Base-by-base conservation (phyloP, 2,329 filamentous ascomycete genomes). In the Penicillium sp. region DNA sequence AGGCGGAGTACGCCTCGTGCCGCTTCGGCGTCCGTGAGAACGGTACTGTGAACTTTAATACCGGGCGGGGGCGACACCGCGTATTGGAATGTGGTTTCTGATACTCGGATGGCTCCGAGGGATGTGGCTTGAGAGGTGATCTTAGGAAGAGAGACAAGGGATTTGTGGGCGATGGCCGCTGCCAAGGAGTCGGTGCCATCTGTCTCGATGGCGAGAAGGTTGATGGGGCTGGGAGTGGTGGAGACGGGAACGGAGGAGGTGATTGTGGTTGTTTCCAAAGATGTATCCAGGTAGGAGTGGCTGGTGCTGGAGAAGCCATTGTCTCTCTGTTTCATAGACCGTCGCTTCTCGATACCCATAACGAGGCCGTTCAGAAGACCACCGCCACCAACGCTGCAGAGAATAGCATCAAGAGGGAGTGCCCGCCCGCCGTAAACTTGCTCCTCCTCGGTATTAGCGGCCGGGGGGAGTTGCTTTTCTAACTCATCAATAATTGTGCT, bases 371-470 rank as follows among this genome's bases (percentile, higher is more conserved):
- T 90, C 52, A 96, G 81, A 23, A 96, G 76, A 0, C 92, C 91
- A 16, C 92, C 92, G 10, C 92, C 92, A 7, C 92, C 92, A 37
- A 93, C 90, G 57, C 83, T 88, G 74, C 90, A 93, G 45, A 95
- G 83, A 13, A 96, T 80, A 3, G 82, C 89, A 66, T 92, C 87
- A 3, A 90, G 81, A 10, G 79, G 77, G 16, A 78, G 61, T 3
- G 70, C 65, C 21, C 69, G 67, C 31, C 62, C 64, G 31, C 58
- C 54, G 60, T 74, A 71, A 39, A 59, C 57, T 13, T 62, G 55
- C 47, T 64, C 64, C 42, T 71, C 66, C 1, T 74, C 73, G 3
- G 75, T 73, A 31, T 64, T 67, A 33, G 62, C 68, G 37, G 63
- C 63, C 2, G 63, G 60, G 2, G 77, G 75, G 44, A 80, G 67